These are phyloP conservation scores for Porogramme epimiltina DNA, from an alignment of 1,284 basidiomycete species.

Conservation along the genomic window DNA sequence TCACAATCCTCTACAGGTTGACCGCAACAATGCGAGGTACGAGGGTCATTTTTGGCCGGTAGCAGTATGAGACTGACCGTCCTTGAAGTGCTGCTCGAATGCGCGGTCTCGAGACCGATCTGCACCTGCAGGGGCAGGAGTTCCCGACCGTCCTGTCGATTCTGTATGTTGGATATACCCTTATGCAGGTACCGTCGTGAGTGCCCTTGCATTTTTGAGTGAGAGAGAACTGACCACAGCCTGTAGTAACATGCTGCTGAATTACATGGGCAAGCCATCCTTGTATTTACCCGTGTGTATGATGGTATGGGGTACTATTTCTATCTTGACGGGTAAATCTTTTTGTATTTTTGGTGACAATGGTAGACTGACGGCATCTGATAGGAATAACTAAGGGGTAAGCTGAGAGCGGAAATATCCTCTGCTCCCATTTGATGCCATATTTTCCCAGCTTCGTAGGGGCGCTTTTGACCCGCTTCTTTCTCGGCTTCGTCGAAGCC, in stretches of 20 bases:
- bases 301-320: conserved; percentile 53
- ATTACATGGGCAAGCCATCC: conserved; percentile 72
- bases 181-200: conserved; percentile 81
- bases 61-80: no score
- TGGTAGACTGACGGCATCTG: neutral
- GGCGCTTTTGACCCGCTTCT: conserved; percentile 75
- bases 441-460: conserved; percentile 56
- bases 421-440: no score
- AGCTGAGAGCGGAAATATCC: no score
- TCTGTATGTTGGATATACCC: conserved; percentile 78
- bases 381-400: conserved; percentile 28
- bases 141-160: conserved; percentile 75
- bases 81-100: conserved; percentile 71
- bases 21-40: conserved; percentile 68
- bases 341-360: neutral
- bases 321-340: conserved; percentile 23
- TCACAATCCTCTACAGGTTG: conserved; percentile 53
- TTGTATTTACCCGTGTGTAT: conserved; percentile 74
- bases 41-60: no score
- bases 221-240: neutral
- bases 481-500: conserved; percentile 71
- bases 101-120: conserved; percentile 70
- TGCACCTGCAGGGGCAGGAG: conserved; percentile 62
- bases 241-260: conserved; percentile 70
- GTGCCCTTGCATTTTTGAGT: conserved; percentile 23